Percentiles rank a stretch among this genome's conserved stretches.
Conservation (phyloP, 106 monocot genomes). For the Apostasia ramifera region DNA sequence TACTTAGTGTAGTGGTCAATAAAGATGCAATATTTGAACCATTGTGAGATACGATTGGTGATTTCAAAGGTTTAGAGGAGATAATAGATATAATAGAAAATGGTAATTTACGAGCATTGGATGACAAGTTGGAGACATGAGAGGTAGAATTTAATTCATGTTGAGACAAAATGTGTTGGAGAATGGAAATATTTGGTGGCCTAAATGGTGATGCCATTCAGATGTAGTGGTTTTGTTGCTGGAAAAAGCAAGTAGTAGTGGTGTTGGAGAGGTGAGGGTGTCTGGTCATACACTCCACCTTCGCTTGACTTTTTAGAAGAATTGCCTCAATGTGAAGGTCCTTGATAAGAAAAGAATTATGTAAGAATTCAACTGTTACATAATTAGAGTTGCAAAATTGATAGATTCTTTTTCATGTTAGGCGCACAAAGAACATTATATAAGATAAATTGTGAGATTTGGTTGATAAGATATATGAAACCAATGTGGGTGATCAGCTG, state of each 20-base stretch:
- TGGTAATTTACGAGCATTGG: not conserved
- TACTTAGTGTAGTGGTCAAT: too few species aligned
- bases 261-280: not conserved
- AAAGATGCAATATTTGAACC: too few species aligned
- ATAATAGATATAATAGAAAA: too few species aligned
- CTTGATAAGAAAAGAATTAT: slow-evolving; percentile 6
- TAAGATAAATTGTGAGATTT: not conserved
- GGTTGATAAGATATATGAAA: not conserved
- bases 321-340: not conserved
- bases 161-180: not conserved
- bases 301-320: not conserved
- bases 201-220: not conserved
- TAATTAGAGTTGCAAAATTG: slow-evolving; percentile 3
- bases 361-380: not conserved
- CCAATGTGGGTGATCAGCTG: slow-evolving; percentile 5
- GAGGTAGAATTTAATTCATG: not conserved
- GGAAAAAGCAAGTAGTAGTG: not conserved
- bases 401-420: slow-evolving; percentile 7
- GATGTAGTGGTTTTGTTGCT: not conserved
- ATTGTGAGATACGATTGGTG: too few species aligned
- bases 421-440: slow-evolving; percentile 12
- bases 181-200: not conserved
- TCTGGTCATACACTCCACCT: not conserved
- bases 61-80: too few species aligned
- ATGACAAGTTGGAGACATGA: not conserved